Evolutionary conservation across 176 grass and related monocot genomes (phyloP).

Genomic region (Metroxylon sagu): DNA sequence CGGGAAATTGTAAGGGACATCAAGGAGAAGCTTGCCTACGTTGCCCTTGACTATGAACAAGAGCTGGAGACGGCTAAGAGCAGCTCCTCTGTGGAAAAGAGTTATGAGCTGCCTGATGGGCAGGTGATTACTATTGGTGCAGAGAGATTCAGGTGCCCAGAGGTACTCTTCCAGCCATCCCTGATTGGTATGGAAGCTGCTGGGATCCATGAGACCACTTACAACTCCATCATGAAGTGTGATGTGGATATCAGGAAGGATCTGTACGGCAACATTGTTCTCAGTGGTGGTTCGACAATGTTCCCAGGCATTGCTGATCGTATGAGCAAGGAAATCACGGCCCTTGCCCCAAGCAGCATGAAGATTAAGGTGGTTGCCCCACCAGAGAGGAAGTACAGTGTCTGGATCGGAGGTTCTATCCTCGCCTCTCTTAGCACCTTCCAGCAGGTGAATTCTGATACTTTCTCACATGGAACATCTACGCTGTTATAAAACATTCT

Average conservation of each 20-base stretch:
- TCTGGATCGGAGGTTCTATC: slow-evolving; percentile 44
- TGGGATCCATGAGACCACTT: slow-evolving; percentile 45
- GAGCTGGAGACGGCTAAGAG: slow-evolving; percentile 32
- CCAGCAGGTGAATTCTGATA: slow-evolving; percentile 25
- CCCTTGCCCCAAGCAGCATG: slow-evolving; percentile 36
- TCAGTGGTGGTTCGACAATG: slow-evolving; percentile 41
- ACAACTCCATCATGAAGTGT: slow-evolving; percentile 44
- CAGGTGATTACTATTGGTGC: slow-evolving; percentile 44
- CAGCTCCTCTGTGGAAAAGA: slow-evolving; percentile 43
- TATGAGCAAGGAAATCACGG: slow-evolving; percentile 44
- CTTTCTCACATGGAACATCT: no score
- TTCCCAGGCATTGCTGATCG: slow-evolving; percentile 38
- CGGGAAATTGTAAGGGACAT: slow-evolving; percentile 41
- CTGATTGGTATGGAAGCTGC: slow-evolving; percentile 41
- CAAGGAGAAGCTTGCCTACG: slow-evolving; percentile 39
- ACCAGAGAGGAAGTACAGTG: slow-evolving; percentile 39
- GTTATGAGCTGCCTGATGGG: slow-evolving; percentile 37
- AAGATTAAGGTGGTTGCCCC: slow-evolving; percentile 43
- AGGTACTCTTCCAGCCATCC: slow-evolving; percentile 44
- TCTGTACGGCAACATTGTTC: slow-evolving; percentile 41
- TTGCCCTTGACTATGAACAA: slow-evolving; percentile 33
- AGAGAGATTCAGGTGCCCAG: slow-evolving; percentile 36
- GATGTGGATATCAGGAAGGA: slow-evolving; percentile 44
- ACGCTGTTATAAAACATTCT: no score
- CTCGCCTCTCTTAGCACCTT: slow-evolving; percentile 39